Percentiles rank a stretch among this genome's conserved stretches.
phyloP scores from a whole-genome alignment of 768 basidiomycete genomes.

The Trametes punicea region DNA sequence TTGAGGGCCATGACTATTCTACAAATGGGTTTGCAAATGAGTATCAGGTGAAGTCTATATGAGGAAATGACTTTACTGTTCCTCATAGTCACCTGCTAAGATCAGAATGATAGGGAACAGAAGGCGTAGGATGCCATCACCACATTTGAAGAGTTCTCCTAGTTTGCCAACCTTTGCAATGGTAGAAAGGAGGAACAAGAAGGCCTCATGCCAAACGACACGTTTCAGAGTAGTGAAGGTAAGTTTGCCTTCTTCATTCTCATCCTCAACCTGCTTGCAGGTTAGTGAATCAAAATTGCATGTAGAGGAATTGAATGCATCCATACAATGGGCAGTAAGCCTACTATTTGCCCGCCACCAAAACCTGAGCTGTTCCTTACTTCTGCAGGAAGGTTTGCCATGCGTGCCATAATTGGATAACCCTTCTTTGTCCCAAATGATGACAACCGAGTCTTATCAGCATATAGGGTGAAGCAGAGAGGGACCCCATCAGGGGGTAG shows the following conservation, averaged over 20 bases:
- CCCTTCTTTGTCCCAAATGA: conserved; percentile 23
- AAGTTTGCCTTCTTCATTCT: conserved; percentile 29
- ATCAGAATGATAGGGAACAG: conserved; percentile 5
- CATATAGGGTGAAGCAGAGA: conserved; percentile 19
- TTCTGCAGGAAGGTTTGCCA: conserved; percentile 19
- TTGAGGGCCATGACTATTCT: conserved; percentile 18
- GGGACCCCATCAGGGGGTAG: conserved; percentile 12
- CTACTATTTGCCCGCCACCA: conserved; percentile 16
- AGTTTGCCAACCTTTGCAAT: background rate
- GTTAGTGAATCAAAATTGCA: background rate
- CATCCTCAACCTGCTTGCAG: conserved; percentile 33
- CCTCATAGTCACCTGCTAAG: conserved; percentile 15
- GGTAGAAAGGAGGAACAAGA: conserved; percentile 25
- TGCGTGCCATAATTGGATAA: conserved; percentile 20
- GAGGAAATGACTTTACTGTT: conserved; percentile 2
- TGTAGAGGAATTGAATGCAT: background rate
- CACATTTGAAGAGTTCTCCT: background rate
- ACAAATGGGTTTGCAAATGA: background rate
- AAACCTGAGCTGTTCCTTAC: conserved; percentile 20
- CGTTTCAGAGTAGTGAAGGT: conserved; percentile 24
- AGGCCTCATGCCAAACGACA: conserved; percentile 37
- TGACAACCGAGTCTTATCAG: conserved; percentile 21
- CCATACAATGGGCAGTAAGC: conserved; percentile 22
- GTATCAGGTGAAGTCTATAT: background rate
- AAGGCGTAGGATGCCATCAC: background rate